Evolutionary conservation across 345 rosid species (phyloP).

Genomic region (Boechera retrofracta): DNA sequence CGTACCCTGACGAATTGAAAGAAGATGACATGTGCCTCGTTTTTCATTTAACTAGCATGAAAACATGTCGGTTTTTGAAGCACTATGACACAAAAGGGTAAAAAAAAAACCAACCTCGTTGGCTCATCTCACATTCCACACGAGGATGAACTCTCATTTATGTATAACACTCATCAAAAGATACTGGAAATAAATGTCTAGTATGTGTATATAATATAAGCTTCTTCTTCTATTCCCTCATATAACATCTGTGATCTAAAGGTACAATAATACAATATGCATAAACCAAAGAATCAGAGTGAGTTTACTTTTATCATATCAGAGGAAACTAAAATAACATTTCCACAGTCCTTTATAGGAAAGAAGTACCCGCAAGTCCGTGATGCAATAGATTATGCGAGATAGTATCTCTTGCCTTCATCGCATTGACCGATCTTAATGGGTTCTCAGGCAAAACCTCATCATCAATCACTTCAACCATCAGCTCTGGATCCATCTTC

Average conservation of each 20-base stretch:
- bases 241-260: conserved; percentile 36
- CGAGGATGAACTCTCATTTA: conserved; percentile 3
- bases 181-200: not conserved
- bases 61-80: not conserved
- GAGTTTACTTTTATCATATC: conserved; percentile 14
- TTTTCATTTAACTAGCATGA: not conserved
- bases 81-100: not conserved
- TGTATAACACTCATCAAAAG: not conserved
- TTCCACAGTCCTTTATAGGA: conserved; percentile 43
- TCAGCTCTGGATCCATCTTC: conserved; percentile 54
- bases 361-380: conserved; percentile 74
- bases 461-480: conserved; percentile 62
- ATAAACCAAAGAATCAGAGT: conserved; percentile 47
- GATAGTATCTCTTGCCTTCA: conserved; percentile 73
- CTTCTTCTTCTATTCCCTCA: conserved; percentile 37
- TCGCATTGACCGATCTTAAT: conserved; percentile 55
- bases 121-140: conserved; percentile 6
- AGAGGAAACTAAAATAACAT: conserved; percentile 17
- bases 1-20: not conserved
- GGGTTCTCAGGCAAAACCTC: conserved; percentile 69
- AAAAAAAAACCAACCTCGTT: not conserved
- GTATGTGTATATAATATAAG: conserved; percentile 21
- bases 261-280: conserved; percentile 37
- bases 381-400: conserved; percentile 81
- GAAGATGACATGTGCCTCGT: conserved; percentile 1